Conservation (phyloP, 2,329 filamentous ascomycete genomes). For the Coleophoma eucalyptorum region DNA sequence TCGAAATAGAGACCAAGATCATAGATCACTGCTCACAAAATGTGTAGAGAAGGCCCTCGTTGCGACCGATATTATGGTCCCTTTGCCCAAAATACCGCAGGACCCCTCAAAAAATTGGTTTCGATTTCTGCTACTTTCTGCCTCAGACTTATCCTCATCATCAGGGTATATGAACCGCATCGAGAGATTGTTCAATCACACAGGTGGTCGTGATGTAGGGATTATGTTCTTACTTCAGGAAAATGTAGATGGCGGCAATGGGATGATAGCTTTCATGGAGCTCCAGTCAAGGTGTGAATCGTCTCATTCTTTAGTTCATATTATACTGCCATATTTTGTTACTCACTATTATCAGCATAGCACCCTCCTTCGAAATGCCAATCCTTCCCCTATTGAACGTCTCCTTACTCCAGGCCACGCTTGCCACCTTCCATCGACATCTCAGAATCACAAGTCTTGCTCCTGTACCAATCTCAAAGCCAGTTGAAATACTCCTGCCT, state of each 20-base stretch:
- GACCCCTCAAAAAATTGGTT: conserved; percentile 11
- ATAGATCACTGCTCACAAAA: conserved; percentile 4
- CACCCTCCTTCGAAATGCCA: conserved; percentile 18
- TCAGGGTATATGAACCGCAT: conserved; percentile 18
- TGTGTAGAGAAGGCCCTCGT: conserved; percentile 17
- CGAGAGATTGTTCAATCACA: conserved; percentile 25
- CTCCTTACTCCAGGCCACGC: conserved; percentile 14
- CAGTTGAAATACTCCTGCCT: conserved; percentile 19
- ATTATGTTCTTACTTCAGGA: conserved; percentile 27
- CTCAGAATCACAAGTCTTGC: conserved; percentile 8
- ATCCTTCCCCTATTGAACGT: conserved; percentile 21
- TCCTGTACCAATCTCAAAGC: conserved; percentile 2
- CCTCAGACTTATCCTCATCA: conserved; percentile 15
- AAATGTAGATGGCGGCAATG: conserved; percentile 11
- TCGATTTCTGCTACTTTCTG: conserved; percentile 23
- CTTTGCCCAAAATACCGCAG: conserved; percentile 2
- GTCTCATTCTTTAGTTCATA: not conserved
- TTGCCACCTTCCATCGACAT: conserved; percentile 22
- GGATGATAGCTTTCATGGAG: conserved; percentile 19
- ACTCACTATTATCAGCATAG: not conserved
- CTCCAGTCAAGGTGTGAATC: conserved; percentile 23
- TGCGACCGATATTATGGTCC: conserved; percentile 22
- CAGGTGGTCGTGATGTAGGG: conserved; percentile 23
- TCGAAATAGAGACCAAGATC: not conserved
- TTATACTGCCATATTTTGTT: not conserved